A percentile compares a stretch with the other conserved stretches of the same genome.
phyloP scores from a whole-genome alignment of 192 early-diverging fungal species.

The Podila clonocystis region DNA sequence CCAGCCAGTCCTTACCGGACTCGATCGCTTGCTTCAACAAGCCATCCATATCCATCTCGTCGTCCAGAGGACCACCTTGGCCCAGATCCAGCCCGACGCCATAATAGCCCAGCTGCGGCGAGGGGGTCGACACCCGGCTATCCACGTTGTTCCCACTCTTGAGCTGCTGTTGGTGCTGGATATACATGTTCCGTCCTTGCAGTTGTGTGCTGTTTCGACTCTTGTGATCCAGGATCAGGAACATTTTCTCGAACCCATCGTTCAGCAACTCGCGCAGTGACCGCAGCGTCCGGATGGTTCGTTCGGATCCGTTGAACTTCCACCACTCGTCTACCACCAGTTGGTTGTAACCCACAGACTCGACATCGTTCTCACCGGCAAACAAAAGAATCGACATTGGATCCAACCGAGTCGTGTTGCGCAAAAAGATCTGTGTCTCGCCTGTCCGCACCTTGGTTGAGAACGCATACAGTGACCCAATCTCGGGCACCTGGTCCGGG shows the following conservation, averaged over 20 bases:
- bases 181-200: slow-evolving; percentile 21
- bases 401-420: slow-evolving; percentile 51
- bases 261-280: slow-evolving; percentile 40
- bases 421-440: slow-evolving; percentile 51
- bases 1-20: slow-evolving; percentile 51
- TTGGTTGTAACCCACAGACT: slow-evolving; percentile 36
- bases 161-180: slow-evolving; percentile 3
- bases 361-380: slow-evolving; percentile 52
- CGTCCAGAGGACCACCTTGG: slow-evolving; percentile 7
- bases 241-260: slow-evolving; percentile 51
- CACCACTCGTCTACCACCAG: slow-evolving; percentile 54
- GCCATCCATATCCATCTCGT: slow-evolving; percentile 39
- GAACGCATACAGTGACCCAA: slow-evolving; percentile 55
- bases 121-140: slow-evolving; percentile 37
- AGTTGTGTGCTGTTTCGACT: slow-evolving; percentile 28
- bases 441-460: slow-evolving; percentile 53
- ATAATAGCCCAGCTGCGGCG: slow-evolving; percentile 47
- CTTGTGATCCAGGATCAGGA: slow-evolving; percentile 49
- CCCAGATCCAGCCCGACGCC: slow-evolving; percentile 44
- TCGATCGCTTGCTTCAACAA: slow-evolving; percentile 42
- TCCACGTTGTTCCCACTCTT: slow-evolving; percentile 12
- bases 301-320: slow-evolving; percentile 48
- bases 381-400: slow-evolving; percentile 54
- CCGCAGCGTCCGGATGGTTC: slow-evolving; percentile 26
- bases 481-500: slow-evolving; percentile 27